Conservation (phyloP, 345 rosid genomes). For the Murraya paniculata region DNA sequence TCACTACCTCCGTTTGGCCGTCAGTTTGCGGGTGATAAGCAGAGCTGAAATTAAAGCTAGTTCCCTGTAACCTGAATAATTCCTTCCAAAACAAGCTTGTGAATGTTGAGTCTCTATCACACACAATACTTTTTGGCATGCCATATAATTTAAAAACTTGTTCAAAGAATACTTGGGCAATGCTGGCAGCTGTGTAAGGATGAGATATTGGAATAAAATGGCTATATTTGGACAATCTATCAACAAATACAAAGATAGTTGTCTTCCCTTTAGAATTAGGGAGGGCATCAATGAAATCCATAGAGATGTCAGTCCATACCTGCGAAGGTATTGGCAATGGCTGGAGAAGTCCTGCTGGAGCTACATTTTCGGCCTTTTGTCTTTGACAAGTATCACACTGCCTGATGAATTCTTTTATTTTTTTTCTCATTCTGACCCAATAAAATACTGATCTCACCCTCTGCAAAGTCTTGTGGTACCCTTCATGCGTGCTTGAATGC, state of each 20-base stretch:
- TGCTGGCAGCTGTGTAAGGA: background rate
- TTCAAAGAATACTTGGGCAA: background rate
- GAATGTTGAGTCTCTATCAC: constrained; percentile 1
- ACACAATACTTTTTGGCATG: background rate
- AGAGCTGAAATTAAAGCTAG: no score
- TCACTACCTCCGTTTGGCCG: no score
- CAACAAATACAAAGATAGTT: background rate
- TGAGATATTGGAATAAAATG: constrained; percentile 4
- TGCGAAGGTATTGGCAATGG: no score
- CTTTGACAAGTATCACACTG: background rate
- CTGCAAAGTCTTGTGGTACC: constrained; percentile 3
- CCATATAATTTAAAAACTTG: constrained; percentile 5
- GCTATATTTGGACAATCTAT: background rate
- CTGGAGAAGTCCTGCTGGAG: background rate
- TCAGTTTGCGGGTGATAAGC: background rate
- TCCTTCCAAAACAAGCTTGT: background rate
- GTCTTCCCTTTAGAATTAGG: background rate
- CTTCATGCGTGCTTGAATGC: background rate
- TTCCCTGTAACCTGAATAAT: background rate
- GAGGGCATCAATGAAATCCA: no score
- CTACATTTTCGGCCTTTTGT: background rate
- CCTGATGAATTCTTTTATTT: background rate
- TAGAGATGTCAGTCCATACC: no score
- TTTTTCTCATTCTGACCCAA: background rate
- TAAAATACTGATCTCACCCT: no score